Conservation (phyloP, 371 early-diverging fungal species). For the Lichtheimia hyalospora region DNA sequence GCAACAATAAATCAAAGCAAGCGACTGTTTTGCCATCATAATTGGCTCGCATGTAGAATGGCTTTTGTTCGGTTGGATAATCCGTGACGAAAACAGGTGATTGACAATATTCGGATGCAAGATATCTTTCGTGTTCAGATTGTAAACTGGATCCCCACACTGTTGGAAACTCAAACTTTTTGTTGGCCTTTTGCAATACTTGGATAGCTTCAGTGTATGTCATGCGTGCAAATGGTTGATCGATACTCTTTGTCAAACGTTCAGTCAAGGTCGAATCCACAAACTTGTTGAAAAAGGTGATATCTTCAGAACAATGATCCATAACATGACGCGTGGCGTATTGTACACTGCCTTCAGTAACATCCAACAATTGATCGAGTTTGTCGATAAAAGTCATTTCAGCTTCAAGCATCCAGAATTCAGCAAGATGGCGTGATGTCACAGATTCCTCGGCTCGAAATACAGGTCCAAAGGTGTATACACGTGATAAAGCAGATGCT, state of each 20-base stretch:
- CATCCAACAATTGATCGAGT: conserved; percentile 53
- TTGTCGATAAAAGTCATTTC: conserved; percentile 77
- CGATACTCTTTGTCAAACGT: conserved; percentile 36
- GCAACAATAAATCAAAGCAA: conserved; percentile 87
- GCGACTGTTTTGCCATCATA: conserved; percentile 68
- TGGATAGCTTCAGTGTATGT: conserved; percentile 85
- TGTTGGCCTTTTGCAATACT: conserved; percentile 53
- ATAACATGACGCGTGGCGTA: conserved; percentile 51
- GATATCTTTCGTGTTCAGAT: conserved; percentile 86
- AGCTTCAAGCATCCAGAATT: conserved; percentile 96
- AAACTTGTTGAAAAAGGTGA: conserved; percentile 55
- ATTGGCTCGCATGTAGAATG: conserved; percentile 91
- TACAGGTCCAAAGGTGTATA: conserved; percentile 85
- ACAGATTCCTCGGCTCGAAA: conserved; percentile 89
- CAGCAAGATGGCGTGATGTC: conserved; percentile 87
- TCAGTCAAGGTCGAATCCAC: conserved; percentile 45
- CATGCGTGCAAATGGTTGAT: conserved; percentile 69
- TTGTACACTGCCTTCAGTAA: conserved; percentile 58
- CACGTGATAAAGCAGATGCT: conserved; percentile 74
- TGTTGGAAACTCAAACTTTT: conserved; percentile 64
- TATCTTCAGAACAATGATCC: conserved; percentile 51
- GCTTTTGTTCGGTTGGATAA: conserved; percentile 82
- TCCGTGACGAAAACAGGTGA: conserved; percentile 90
- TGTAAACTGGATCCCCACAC: conserved; percentile 81
- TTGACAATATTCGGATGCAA: conserved; percentile 68